phyloP scores from a whole-genome alignment of 1,139 yeast species.

The Suhomyces yuchorum region DNA sequence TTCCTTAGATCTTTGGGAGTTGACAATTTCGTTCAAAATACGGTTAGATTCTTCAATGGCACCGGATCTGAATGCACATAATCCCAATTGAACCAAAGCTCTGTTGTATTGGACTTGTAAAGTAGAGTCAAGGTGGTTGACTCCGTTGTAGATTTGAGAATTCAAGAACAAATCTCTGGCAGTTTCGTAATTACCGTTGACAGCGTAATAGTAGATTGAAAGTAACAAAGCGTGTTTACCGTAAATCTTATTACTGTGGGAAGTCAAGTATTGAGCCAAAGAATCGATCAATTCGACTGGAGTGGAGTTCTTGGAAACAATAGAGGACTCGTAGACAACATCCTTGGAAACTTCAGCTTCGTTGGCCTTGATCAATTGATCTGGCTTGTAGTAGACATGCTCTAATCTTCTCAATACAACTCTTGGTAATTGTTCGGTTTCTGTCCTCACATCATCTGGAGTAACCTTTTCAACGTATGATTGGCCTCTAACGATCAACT shows the following conservation, averaged over 20 bases:
- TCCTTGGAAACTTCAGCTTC: slow-evolving; percentile 74
- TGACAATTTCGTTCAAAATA: slow-evolving; percentile 83
- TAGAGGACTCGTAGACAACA: slow-evolving; percentile 35
- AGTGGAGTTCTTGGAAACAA: slow-evolving; percentile 35
- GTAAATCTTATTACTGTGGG: slow-evolving; percentile 66
- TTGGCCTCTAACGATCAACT: slow-evolving; percentile 80
- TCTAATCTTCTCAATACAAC: slow-evolving; percentile 84
- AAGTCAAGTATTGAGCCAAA: slow-evolving; percentile 64
- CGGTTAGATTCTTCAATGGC: slow-evolving; percentile 86
- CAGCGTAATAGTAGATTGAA: slow-evolving; percentile 88
- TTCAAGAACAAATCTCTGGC: slow-evolving; percentile 88
- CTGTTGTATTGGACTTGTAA: slow-evolving; percentile 93
- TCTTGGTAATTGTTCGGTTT: slow-evolving; percentile 70
- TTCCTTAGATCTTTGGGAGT: slow-evolving; percentile 86
- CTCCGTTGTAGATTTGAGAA: slow-evolving; percentile 81
- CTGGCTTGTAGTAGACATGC: slow-evolving; percentile 91
- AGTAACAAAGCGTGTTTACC: slow-evolving; percentile 83
- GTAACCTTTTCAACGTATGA: slow-evolving; percentile 73
- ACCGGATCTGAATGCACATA: slow-evolving; percentile 93
- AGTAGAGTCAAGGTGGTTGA: slow-evolving; percentile 80
- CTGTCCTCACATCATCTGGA: slow-evolving; percentile 44
- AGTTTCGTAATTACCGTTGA: slow-evolving; percentile 75
- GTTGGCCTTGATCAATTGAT: slow-evolving; percentile 64
- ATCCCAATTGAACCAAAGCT: slow-evolving; percentile 92
- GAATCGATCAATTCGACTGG: slow-evolving; percentile 58